Base-by-base conservation (phyloP, 768 basidiomycete genomes). In the Boletus barrowsii region DNA sequence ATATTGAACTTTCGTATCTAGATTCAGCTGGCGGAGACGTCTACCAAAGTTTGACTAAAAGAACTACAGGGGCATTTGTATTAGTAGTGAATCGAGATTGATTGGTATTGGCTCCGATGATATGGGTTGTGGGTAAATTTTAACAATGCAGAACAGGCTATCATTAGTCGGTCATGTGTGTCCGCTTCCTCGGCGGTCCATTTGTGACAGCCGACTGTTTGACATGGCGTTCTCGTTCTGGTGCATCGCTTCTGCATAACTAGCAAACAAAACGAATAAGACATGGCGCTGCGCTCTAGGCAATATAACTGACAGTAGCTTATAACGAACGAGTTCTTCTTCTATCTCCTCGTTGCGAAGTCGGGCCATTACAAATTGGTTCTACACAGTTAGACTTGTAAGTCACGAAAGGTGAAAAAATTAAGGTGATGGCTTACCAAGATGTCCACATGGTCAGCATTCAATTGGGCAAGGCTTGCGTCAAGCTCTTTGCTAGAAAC, bases 281-380 rank as follows among this genome's bases (percentile, higher is more conserved):
- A 15, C 37, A 18, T 39, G 13, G 6, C 7, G 29, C 9, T 39
- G 8, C 43, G 14, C 18, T 2, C 17, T 10, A 22, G 17, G 10
- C 44, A 17, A 47, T 10, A 42, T 18, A 26, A 56, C 56, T 35
- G 29, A 94, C 90, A 96, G 68, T 42, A 97, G 75, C 73, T 97
- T 97, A 74, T 97, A 98, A 40, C 89, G 84, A 37, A 99, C 95
- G 17, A 99, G 82, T 69, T 98, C 93, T 53, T 85, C 81, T 70
- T 98, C 97, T 55, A 96, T 78, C 68, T 98, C 94, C 68, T 99
- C 96, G 61, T 91, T 90, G 55, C 87, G 84, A 39, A 98, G 73
- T 48, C 94, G 83, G 53, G 87, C 80, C 76, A 86, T 91, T 4
- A 98, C 97, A 4, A 98, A 81, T 67, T 96, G 88, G 62, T 95